Percentiles rank a stretch among this genome's conserved stretches.
These are phyloP conservation scores for Calonectria honghensis DNA, from an alignment of 2,329 filamentous ascomycete species.

Conservation along the genomic window DNA sequence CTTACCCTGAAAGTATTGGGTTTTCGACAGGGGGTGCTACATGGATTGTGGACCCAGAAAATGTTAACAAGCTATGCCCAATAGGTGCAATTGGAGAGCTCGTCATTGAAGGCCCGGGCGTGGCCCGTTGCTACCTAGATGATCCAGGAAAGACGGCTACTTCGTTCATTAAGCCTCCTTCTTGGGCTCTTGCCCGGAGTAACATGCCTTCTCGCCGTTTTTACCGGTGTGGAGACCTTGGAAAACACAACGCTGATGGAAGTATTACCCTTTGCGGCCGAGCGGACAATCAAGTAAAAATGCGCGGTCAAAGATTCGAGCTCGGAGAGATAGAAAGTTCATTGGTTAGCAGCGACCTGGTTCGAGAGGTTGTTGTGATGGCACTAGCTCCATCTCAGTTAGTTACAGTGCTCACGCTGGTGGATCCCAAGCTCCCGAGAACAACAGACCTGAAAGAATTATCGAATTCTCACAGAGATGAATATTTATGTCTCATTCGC, in stretches of 20 bases:
- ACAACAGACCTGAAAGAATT: constrained; percentile 22
- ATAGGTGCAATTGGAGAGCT: constrained; percentile 29
- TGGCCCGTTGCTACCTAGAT: constrained; percentile 24
- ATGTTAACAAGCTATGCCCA: constrained; percentile 22
- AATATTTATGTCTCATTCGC: constrained; percentile 12
- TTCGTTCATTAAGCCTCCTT: constrained; percentile 21
- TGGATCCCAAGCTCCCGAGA: constrained; percentile 6
- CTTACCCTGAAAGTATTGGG: constrained; percentile 23
- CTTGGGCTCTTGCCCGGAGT: constrained; percentile 16
- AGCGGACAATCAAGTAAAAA: constrained; percentile 26
- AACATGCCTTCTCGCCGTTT: constrained; percentile 15
- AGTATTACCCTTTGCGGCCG: constrained; percentile 21
- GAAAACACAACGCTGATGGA: constrained; percentile 18
- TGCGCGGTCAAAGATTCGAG: constrained; percentile 25
- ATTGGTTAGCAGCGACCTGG: constrained; percentile 17
- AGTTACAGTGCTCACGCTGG: constrained; percentile 19
- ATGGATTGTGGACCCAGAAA: constrained; percentile 23
- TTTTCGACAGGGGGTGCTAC: constrained; percentile 25
- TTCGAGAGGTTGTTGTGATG: constrained; percentile 21
- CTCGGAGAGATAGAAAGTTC: constrained; percentile 25
- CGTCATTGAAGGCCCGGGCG: constrained; percentile 18
- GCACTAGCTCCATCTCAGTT: constrained; percentile 21
- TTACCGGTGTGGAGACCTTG: constrained; percentile 22
- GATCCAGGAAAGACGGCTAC: constrained; percentile 18
- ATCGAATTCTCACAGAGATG: constrained; percentile 8